phyloP scores from a whole-genome alignment of 805 yeast species.

The Candida saitoana region DNA sequence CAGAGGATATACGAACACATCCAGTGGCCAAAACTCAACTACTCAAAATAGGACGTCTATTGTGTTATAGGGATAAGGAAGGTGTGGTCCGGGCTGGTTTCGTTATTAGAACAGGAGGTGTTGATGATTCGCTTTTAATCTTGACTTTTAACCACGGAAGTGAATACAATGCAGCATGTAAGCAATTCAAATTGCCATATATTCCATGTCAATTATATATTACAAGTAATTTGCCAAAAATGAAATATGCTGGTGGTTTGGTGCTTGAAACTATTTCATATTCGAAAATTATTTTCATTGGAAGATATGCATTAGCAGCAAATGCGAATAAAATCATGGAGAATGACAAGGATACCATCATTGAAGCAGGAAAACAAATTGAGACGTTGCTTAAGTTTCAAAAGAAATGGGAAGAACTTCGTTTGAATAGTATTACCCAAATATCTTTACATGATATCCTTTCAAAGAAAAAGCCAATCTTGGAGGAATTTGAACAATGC shows the following conservation, averaged over 20 bases:
- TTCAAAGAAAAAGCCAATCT: slow-evolving; percentile 32
- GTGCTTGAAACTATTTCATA: slow-evolving; percentile 38
- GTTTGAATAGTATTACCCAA: slow-evolving; percentile 31
- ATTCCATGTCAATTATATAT: slow-evolving; percentile 32
- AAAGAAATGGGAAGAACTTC: slow-evolving; percentile 40
- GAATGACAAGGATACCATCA: slow-evolving; percentile 32
- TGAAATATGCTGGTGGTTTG: slow-evolving; percentile 31
- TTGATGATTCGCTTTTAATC: slow-evolving; percentile 30
- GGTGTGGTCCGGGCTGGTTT: slow-evolving; percentile 49
- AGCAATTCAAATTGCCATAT: slow-evolving; percentile 30
- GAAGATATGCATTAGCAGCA: slow-evolving; percentile 32
- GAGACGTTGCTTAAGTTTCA: slow-evolving; percentile 32
- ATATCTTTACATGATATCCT: slow-evolving; percentile 34
- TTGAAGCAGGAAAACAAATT: slow-evolving; percentile 34
- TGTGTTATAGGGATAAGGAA: slow-evolving; percentile 52
- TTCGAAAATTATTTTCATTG: slow-evolving; percentile 41
- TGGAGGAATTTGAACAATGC: slow-evolving; percentile 23
- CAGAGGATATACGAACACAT: slow-evolving; percentile 44
- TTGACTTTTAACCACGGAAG: slow-evolving; percentile 45
- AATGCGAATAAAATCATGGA: slow-evolving; percentile 31
- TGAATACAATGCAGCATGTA: slow-evolving; percentile 20
- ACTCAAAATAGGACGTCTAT: slow-evolving; percentile 51
- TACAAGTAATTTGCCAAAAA: slow-evolving; percentile 29
- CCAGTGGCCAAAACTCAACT: slow-evolving; percentile 44
- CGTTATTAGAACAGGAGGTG: slow-evolving; percentile 41